Conservation (phyloP, 176 grass and related monocot genomes). For the Oryza australiensis region DNA sequence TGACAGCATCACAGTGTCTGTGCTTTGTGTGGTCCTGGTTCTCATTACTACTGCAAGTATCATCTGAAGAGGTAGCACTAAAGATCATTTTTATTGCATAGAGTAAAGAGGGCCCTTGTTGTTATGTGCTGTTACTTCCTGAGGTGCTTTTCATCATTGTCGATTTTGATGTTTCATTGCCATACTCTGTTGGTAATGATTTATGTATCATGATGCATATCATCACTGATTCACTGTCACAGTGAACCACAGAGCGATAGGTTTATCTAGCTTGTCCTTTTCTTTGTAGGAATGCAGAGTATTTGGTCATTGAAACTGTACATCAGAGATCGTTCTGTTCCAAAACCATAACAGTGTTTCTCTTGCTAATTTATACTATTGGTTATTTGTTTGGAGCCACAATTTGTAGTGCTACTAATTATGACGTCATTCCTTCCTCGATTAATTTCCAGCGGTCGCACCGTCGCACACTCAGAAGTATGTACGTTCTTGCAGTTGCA, state of each 20-base stretch:
- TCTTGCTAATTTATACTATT: background rate
- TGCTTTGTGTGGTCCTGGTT: slow-evolving; percentile 12
- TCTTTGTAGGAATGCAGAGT: background rate
- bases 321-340: background rate
- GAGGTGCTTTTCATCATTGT: background rate
- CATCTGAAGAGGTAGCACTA: background rate
- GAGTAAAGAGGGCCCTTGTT: background rate
- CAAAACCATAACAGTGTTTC: background rate
- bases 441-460: slow-evolving; percentile 5
- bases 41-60: background rate
- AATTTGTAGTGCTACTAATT: background rate
- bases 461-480: slow-evolving; percentile 42
- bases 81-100: background rate
- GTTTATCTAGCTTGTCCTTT: background rate
- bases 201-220: background rate
- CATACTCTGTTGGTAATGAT: background rate
- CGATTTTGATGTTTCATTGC: slow-evolving; percentile 15
- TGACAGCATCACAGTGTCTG: slow-evolving; percentile 26
- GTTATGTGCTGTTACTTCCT: background rate
- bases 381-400: background rate
- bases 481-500: background rate
- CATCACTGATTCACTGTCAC: background rate
- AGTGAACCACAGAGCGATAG: background rate
- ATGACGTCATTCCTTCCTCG: background rate
- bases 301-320: background rate